Evolutionary conservation across 2,329 filamentous ascomycete genomes (phyloP), one percentile per base, ranked within the genome.

Genomic region (Biscogniauxia sp.): DNA sequence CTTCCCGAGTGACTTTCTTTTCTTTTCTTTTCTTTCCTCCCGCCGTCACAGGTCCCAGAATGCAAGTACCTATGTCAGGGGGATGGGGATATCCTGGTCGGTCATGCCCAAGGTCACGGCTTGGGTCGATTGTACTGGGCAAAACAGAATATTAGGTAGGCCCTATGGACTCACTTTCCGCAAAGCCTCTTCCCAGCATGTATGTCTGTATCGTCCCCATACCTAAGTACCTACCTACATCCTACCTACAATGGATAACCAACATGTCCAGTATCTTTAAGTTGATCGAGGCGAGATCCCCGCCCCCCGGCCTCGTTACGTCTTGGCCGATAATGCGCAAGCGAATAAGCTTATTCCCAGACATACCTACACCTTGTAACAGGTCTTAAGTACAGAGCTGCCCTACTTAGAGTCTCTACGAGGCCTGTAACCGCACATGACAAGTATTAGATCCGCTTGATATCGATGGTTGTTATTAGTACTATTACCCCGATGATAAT

Each of bases 41-140:
- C 28, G 66, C 64, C 61, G 63, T 66, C 57, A 61, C 63, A 68
- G 59, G 58, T 68, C 66, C 69, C 69, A 69, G 68, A 61, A 70
- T 67, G 67, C 62, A 60, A 59, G 63, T 54, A n/a, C n/a, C n/a
- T n/a, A 26, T 53, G 58, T 62, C 64, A 66, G 57, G 61, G 50
- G 28, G 25, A 20, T 4, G 20, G 28, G 11, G 26, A 55, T 58
- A 67, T 61, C 67, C 69, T 41, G 61, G 66, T 64, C 61, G 56
- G 28, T 61, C 63, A 63, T 59, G 60, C 59, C 61, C 53, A 63
- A 61, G 60, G 28, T 13, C 28, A 32, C 60, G 50, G 58, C 55
- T 62, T 53, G 60, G 25, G 61, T 62, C 62, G 61, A 64, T 62
- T 57, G 45, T 7, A 50, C 55, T 15, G 54, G 45, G 11, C 9